Evolutionary conservation across 1,284 basidiomycete species (phyloP), one percentile per base, ranked within the genome.

Genomic region (Naganishia liquefaciens): DNA sequence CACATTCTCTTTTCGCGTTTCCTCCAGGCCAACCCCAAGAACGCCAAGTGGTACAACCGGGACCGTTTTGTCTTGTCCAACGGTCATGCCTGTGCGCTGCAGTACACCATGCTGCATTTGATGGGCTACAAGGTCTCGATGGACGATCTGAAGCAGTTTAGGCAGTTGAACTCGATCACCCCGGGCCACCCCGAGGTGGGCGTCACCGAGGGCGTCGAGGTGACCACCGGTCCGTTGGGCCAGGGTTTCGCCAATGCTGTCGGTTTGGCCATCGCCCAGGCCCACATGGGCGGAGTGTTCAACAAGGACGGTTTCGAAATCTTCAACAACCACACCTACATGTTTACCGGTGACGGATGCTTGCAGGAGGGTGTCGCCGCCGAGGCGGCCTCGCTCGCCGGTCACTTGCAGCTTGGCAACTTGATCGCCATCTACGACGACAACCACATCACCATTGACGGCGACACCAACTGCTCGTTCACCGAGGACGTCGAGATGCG

Each of bases 371-470:
- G 93, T 84, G 88, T 97, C 72, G 85, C 92, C 25, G 85, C 85
- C 71, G 93, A 97, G 80, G 91, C 93, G 30, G 89, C 88, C 69
- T 93, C 90, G 75, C 84, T 96, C 69, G 93, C 93, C 68, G 93
- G 90, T 72, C 93, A 97, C 81, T 84, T 97, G 72, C 87, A 93
- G 79, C 85, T 97, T 63, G 91, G 90, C 68, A 97, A 95, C 82
- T 83, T 97, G 72, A 89, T 97, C 75, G 90, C 88, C 68, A 83
- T 94, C 74, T 94, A 91, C 77, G 92, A 94, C 75, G 89, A 93
- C 80, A 92, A 91, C 80, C 89, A 91, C 78, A 96, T 97, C 79
- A 91, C 93, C 71, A 96, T 97, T 74, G 93, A 97, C 79, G 93
- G 93, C 73, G 86, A 93, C 81, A 96, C 93, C 70, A 86, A 86